Conservation (phyloP, 345 rosid genomes). For the Geranium rotundifolium region DNA sequence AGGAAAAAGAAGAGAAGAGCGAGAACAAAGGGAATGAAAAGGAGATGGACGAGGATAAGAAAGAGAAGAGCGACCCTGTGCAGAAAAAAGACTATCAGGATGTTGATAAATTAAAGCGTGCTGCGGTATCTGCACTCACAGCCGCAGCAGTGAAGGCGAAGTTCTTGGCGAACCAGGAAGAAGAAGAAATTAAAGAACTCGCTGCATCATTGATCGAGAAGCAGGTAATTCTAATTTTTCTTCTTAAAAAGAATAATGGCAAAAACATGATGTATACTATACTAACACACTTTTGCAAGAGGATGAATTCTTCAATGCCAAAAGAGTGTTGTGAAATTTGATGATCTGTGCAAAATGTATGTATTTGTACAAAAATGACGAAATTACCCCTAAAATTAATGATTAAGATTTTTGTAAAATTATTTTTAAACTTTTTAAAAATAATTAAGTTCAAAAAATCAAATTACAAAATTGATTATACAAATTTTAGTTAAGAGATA, state of each 20-base stretch:
- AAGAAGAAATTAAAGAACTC: constrained; percentile 70
- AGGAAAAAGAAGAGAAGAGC: constrained; percentile 19
- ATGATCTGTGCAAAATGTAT: no score
- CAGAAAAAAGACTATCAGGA: constrained; percentile 33
- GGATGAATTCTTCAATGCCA: no score
- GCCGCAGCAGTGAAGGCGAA: constrained; percentile 98
- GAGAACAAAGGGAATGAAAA: constrained; percentile 14
- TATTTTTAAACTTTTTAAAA: no score
- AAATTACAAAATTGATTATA: no score
- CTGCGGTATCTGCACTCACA: constrained; percentile 71
- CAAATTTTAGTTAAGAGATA: no score
- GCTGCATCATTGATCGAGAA: constrained; percentile 63
- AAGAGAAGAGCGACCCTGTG: constrained; percentile 28
- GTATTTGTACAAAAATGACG: no score
- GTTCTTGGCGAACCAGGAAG: constrained; percentile 72
- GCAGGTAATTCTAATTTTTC: constrained; percentile 39
- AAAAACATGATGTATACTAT: no score
- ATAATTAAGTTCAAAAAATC: no score
- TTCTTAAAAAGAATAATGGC: not conserved
- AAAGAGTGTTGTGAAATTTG: no score
- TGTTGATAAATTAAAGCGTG: constrained; percentile 57
- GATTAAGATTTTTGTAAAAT: no score
- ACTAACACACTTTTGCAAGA: no score
- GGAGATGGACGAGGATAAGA: constrained; percentile 28
- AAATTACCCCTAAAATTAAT: no score